A percentile compares a stretch with the other conserved stretches of the same genome.
Conservation (phyloP, 148 eudicot species). For the Spergularia bocconei region DNA sequence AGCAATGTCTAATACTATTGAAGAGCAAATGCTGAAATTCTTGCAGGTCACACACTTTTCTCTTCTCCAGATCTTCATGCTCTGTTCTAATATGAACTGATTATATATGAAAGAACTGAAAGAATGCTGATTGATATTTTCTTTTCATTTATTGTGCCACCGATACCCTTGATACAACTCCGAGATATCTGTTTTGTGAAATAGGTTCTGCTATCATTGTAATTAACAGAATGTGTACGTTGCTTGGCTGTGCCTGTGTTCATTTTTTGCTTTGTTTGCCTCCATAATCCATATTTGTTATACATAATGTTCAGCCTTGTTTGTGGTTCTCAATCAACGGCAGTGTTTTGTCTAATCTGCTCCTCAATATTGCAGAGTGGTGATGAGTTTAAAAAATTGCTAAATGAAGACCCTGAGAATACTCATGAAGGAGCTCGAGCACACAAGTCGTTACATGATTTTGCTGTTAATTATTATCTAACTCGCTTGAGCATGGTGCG, state of each 20-base stretch:
- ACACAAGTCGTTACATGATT: conserved; percentile 77
- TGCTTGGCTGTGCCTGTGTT: not conserved
- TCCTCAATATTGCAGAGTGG: conserved; percentile 53
- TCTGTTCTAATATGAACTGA: no score
- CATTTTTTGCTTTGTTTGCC: not conserved
- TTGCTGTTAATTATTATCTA: conserved; percentile 89
- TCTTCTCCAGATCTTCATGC: not conserved
- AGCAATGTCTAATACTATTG: conserved; percentile 95
- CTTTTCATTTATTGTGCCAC: not conserved
- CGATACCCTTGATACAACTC: not conserved
- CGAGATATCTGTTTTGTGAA: no score
- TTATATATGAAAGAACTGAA: not conserved
- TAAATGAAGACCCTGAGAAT: conserved; percentile 63
- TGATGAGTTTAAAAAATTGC: conserved; percentile 53
- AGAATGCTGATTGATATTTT: not conserved
- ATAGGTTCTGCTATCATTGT: not conserved
- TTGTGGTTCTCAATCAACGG: not conserved
- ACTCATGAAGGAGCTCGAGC: conserved; percentile 53
- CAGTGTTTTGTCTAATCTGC: conserved; percentile 10
- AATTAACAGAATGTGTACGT: not conserved
- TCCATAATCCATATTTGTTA: not conserved
- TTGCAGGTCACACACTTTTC: conserved; percentile 56
- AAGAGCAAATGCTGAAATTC: conserved; percentile 92
- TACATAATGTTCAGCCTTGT: not conserved
- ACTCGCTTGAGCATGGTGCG: conserved; percentile 61